Percentiles rank a stretch among this genome's conserved stretches.
Conservation (phyloP, 1,139 yeast genomes). For the Pichia sp. region DNA sequence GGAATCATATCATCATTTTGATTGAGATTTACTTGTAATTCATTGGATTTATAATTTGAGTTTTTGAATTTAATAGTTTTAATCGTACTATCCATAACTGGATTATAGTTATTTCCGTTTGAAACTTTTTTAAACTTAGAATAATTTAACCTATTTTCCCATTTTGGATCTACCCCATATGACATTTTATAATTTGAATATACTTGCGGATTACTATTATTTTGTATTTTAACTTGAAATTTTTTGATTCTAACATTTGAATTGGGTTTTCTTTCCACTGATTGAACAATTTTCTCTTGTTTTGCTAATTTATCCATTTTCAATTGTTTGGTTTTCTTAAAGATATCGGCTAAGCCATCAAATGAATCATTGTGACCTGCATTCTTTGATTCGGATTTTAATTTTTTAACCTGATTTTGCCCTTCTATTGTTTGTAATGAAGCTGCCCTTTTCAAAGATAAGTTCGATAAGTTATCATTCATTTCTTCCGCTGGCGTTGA, state of each 20-base stretch:
- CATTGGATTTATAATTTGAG: conserved; percentile 21
- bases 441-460: background rate
- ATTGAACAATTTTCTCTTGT: conserved; percentile 10
- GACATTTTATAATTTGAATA: conserved; percentile 7
- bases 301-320: conserved; percentile 15
- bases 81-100: conserved; percentile 25
- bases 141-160: conserved; percentile 23
- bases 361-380: background rate
- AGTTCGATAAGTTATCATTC: background rate
- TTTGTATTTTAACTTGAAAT: conserved; percentile 11
- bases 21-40: conserved; percentile 9
- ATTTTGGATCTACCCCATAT: conserved; percentile 15
- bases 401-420: background rate
- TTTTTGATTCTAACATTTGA: conserved; percentile 18
- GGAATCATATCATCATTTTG: conserved; percentile 15
- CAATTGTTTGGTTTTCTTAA: conserved; percentile 20
- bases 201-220: conserved; percentile 4
- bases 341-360: conserved; percentile 12
- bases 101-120: conserved; percentile 14
- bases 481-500: background rate
- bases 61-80: conserved; percentile 22
- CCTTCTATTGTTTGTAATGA: background rate
- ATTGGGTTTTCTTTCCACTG: background rate
- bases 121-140: conserved; percentile 22
- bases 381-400: background rate